Percentiles rank a stretch among this genome's conserved stretches.
These are phyloP conservation scores for Eutrema yunnanense DNA, from an alignment of 345 rosid genomes.

Conservation along the genomic window DNA sequence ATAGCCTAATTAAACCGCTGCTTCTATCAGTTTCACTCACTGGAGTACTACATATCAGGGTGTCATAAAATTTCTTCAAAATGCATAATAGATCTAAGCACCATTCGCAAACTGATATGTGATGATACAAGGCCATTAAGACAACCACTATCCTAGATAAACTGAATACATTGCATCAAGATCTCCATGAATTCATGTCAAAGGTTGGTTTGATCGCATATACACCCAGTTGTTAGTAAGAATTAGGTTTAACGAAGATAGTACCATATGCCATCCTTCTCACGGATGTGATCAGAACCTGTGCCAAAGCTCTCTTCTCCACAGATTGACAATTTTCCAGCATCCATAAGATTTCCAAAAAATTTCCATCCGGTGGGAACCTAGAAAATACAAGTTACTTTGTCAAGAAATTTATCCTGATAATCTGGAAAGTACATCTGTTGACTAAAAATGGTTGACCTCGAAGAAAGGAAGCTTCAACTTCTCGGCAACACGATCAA, in stretches of 20 bases:
- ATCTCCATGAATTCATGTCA: not conserved
- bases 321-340: slow-evolving; percentile 85
- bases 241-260: slow-evolving; percentile 6
- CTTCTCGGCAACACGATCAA: slow-evolving; percentile 88
- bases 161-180: not conserved
- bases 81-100: not conserved
- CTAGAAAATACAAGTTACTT: slow-evolving; percentile 36
- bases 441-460: slow-evolving; percentile 36
- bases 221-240: not conserved
- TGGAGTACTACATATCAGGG: not conserved
- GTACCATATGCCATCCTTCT: slow-evolving; percentile 98
- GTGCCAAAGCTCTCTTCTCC: slow-evolving; percentile 99
- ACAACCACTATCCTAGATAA: not conserved
- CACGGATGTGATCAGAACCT: slow-evolving; percentile 94
- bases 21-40: not conserved
- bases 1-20: too few species aligned
- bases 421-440: not conserved
- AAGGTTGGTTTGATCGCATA: not conserved
- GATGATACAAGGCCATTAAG: not conserved
- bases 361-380: slow-evolving; percentile 98
- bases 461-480: slow-evolving; percentile 79
- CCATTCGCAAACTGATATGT: not conserved
- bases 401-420: slow-evolving; percentile 9
- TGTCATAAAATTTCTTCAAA: not conserved
- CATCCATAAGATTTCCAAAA: slow-evolving; percentile 97